Evolutionary conservation across 2,329 filamentous ascomycete species (phyloP), one percentile per base, ranked within the genome.

Genomic region (Dothistroma septosporum): DNA sequence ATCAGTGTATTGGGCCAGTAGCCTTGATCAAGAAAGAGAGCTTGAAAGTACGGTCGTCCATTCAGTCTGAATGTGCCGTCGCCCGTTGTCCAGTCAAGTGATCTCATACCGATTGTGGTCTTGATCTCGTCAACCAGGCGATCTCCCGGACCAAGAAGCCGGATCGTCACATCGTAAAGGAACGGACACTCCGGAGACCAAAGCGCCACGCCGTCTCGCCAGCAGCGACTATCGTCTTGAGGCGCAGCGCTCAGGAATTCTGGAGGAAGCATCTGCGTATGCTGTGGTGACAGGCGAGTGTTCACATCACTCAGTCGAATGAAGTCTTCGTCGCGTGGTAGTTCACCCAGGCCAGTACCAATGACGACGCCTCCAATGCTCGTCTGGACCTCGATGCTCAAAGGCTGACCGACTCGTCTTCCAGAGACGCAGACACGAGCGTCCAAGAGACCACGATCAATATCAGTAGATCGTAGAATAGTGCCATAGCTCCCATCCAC

Each of bases 1-100:
- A 86, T 79, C 63, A 85, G 80, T 0, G 84, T 85, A 2, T 80
- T 76, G 0, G 83, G 83, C 85, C 85, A 87, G 75, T 87, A 87
- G 47, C 85, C 84, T 71, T 87, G 84, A 70, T 87, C 85, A 11
- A 87, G 78, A 53, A 80, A 79, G 1, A 87, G 75, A 12, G 82
- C 79, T 69, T 87, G 85, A 76, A 87, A 87, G 64, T 84, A 80
- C 1, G 84, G 84, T 58, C 76, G 77, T 60, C 78, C 79, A 69
- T 87, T 87, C 22, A 87, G 78, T 7, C 82, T 77, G 76, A 87
- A 85, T 0, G 83, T 82, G 0, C 82, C 79, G 63, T 87, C 82
- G 2, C 82, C 83, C 9, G 73, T 77, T 19, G 76, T 79, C 86
- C 86, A 89, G 61, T 82, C 76, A 8, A 87, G 76, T 11, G 78